Conservation (phyloP, 2,329 filamentous ascomycete species). For the Pseudonectria foliicola region DNA sequence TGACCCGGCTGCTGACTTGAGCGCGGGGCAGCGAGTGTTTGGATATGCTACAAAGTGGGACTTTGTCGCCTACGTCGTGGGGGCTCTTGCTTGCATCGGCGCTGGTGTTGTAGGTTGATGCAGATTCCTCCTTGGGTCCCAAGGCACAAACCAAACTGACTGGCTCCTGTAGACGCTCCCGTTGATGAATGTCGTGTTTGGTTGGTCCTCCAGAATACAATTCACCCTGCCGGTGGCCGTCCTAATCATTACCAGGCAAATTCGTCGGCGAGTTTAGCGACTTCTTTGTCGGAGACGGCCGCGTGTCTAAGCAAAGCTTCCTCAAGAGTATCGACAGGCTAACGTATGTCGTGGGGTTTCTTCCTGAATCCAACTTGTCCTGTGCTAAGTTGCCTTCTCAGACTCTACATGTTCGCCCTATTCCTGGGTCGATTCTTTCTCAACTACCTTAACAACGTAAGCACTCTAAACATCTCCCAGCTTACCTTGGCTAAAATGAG, state of each 20-base stretch:
- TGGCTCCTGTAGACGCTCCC: constrained; percentile 38
- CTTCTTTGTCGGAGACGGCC: constrained; percentile 29
- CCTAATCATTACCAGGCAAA: constrained; percentile 22
- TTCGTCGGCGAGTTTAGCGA: constrained; percentile 43
- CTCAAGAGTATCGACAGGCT: constrained; percentile 34
- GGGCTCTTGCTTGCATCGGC: constrained; percentile 41
- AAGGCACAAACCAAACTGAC: too few species aligned
- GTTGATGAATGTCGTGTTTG: constrained; percentile 54
- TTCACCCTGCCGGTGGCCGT: too few species aligned
- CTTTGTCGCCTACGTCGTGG: constrained; percentile 39
- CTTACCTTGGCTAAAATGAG: background rate
- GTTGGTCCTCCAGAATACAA: constrained; percentile 22
- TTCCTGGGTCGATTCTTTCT: constrained; percentile 60
- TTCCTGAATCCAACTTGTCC: constrained; percentile 2
- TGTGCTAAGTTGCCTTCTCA: constrained; percentile 17
- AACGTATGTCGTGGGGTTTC: constrained; percentile 27
- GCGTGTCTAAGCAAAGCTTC: constrained; percentile 32
- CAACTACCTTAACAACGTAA: constrained; percentile 53
- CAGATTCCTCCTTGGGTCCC: too few species aligned
- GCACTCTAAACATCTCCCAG: background rate
- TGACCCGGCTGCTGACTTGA: background rate
- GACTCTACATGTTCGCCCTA: constrained; percentile 62
- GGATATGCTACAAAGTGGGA: constrained; percentile 48
- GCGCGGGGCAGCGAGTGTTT: constrained; percentile 39
- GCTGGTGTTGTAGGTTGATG: constrained; percentile 32